Evolutionary conservation across 2,329 filamentous ascomycete species (phyloP).

Genomic region (Emergomyces orientalis): DNA sequence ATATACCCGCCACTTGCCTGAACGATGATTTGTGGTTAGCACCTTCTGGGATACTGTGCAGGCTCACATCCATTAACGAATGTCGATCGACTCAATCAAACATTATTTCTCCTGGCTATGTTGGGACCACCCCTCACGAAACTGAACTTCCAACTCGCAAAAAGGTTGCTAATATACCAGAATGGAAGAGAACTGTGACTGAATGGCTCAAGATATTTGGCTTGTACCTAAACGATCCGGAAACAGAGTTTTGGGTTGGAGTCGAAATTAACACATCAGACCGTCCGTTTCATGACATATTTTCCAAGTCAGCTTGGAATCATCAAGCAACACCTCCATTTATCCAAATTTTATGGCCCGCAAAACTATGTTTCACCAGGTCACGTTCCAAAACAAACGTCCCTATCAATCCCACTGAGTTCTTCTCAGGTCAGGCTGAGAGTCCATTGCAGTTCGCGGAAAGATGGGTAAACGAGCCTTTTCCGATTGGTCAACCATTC

Average conservation of each 20-base stretch:
- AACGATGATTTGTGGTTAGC: slow-evolving; percentile 32
- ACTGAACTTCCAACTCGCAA: neutral
- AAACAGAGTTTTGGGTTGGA: slow-evolving; percentile 33
- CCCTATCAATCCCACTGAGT: slow-evolving; percentile 16
- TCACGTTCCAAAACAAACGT: slow-evolving; percentile 17
- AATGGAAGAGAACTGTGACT: slow-evolving; percentile 31
- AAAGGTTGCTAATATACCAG: slow-evolving; percentile 17
- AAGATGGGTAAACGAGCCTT: slow-evolving; percentile 29
- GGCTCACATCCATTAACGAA: slow-evolving; percentile 14
- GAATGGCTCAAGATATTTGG: slow-evolving; percentile 33
- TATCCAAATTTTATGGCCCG: slow-evolving; percentile 39
- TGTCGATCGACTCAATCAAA: slow-evolving; percentile 17
- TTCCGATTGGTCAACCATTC: slow-evolving; percentile 17
- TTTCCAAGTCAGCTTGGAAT: slow-evolving; percentile 17
- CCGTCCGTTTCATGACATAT: neutral
- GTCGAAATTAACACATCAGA: slow-evolving; percentile 26
- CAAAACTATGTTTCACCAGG: slow-evolving; percentile 35
- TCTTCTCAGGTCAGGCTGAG: slow-evolving; percentile 16
- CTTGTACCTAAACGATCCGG: slow-evolving; percentile 22
- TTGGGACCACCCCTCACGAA: neutral
- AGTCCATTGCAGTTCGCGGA: slow-evolving; percentile 38
- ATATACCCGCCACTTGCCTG: slow-evolving; percentile 12
- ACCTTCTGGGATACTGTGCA: slow-evolving; percentile 24
- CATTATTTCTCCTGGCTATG: slow-evolving; percentile 18
- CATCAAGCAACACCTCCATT: slow-evolving; percentile 25